Base-by-base conservation (phyloP, 2,329 filamentous ascomycete species). In the Aciculosporium take region DNA sequence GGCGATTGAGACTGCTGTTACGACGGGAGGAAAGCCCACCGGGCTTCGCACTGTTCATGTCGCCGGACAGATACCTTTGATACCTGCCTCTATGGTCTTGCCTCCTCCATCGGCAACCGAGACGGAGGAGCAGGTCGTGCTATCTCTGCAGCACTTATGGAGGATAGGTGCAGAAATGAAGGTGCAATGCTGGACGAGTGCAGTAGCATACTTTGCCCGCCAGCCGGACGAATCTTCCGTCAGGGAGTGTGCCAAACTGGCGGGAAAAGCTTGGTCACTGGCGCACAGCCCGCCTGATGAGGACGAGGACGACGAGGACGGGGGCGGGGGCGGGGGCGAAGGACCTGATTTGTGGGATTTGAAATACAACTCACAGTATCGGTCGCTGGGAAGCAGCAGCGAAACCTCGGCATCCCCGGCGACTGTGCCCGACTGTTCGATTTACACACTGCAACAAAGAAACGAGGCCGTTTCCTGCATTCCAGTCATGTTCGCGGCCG, bases 101-200 rank as follows among this genome's bases (percentile, higher is more conserved):
- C 69, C 72, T 1, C 42, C 50, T 4, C 44, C 55, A 0, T 55
- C 53, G 15, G 52, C 64, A 4, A 54, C 47, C 3, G 60, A 61
- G 5, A 72, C 78, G 47, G 56, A 59, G 25, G 58, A 76, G 24
- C 79, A 88, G 54, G 68, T 81, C 5, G 65, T 74, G 0, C 68
- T 98, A 4, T 75, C 87, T 1, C 67, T 96, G 10, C 91, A 98
- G 59, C 89, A 96, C 59, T 72, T 96, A 20, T 88, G 81, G 77
- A 77, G 89, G 30, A 81, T 98, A 40, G 88, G 79, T 0, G 59
- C 68, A 33, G 79, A 80, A 31, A 80, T 81, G 67, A 66, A 75
- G 41, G 78, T 93, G 3, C 68, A 76, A 42, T 81, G 76, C 67
- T 94, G 84, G 81, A 72, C 74, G 4, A 80, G 78, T 45, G 81